Evolutionary conservation across 148 eudicot species (phyloP).

Genomic region (Silene uniflora): DNA sequence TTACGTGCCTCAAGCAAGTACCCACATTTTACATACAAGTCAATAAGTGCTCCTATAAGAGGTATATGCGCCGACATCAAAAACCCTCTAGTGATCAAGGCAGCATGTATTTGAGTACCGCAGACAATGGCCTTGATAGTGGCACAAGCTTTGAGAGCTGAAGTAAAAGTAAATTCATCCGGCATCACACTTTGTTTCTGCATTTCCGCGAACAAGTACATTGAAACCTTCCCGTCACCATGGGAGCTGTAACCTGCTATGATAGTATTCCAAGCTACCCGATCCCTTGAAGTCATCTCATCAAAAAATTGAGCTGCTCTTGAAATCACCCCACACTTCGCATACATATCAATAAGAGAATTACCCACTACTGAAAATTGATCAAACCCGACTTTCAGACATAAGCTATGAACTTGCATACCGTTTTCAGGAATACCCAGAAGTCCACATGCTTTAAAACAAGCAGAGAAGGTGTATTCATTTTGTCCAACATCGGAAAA

Average conservation of each 20-base stretch:
- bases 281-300: conserved; percentile 39
- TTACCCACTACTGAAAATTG: conserved; percentile 61
- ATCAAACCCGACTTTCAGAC: conserved; percentile 54
- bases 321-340: conserved; percentile 55
- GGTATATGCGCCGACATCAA: conserved; percentile 33
- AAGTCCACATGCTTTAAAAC: conserved; percentile 61
- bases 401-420: conserved; percentile 63
- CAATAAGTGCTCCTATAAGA: conserved; percentile 67
- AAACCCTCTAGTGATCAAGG: conserved; percentile 45
- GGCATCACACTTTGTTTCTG: conserved; percentile 44
- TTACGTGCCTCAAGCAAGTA: conserved; percentile 41
- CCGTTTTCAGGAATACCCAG: conserved; percentile 43
- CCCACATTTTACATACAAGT: conserved; percentile 78
- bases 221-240: conserved; percentile 36
- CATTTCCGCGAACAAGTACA: conserved; percentile 44
- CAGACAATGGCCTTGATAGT: conserved; percentile 33
- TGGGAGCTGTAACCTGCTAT: conserved; percentile 55
- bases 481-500: conserved; percentile 53
- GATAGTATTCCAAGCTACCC: conserved; percentile 76
- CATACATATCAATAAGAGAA: conserved; percentile 77
- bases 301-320: conserved; percentile 47
- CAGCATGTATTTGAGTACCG: conserved; percentile 68
- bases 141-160: conserved; percentile 72
- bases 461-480: conserved; percentile 64
- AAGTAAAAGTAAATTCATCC: conserved; percentile 68